Evolutionary conservation across 2,329 filamentous ascomycete species (phyloP).

Genomic region (Tolypocladium album): DNA sequence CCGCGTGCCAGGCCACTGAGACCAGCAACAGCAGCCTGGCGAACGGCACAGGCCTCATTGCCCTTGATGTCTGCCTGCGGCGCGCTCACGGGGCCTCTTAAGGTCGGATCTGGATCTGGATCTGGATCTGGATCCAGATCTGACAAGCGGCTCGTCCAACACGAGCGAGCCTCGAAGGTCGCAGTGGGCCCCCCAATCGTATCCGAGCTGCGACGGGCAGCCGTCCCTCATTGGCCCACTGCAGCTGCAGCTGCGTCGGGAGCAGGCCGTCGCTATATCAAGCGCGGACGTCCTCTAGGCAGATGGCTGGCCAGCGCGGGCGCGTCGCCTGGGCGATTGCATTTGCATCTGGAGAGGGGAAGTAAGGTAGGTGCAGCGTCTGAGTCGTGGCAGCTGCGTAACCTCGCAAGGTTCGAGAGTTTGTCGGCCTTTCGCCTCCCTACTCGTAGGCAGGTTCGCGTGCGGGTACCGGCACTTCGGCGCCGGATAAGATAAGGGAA

Average conservation of each 20-base stretch:
- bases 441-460: no score
- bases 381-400: not conserved
- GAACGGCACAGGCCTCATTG: not conserved
- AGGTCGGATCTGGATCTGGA: not conserved
- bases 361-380: not conserved
- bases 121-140: not conserved
- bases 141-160: not conserved
- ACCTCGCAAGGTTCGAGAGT: not conserved
- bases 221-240: not conserved
- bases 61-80: not conserved
- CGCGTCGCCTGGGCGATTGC: not conserved
- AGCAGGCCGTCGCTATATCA: not conserved
- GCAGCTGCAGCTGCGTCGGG: not conserved
- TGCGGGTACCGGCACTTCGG: not conserved
- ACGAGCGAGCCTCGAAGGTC: not conserved
- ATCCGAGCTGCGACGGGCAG: not conserved
- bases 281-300: not conserved
- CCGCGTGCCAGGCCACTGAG: conserved; percentile 1
- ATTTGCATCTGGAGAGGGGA: not conserved
- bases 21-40: conserved; percentile 1
- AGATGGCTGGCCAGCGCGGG: not conserved
- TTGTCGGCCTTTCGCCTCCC: no score
- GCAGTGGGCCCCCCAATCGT: not conserved
- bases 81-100: not conserved
- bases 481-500: not conserved